A percentile compares a stretch with the other conserved stretches of the same genome.
Conservation (phyloP, 441 rosid genomes). For the Populus hybrid region DNA sequence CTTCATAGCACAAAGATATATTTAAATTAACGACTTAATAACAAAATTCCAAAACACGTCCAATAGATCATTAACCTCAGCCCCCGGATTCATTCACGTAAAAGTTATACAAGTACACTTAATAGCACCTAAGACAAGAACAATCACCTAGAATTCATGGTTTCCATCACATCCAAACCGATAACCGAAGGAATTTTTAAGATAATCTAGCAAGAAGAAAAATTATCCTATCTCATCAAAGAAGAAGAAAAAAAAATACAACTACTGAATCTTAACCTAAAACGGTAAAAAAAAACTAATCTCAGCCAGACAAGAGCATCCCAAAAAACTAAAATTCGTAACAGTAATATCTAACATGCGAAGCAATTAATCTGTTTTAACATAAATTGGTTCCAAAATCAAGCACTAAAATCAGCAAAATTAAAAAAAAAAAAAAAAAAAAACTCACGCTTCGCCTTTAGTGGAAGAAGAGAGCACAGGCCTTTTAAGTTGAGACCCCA, state of each 20-base stretch:
- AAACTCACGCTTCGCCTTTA: slow-evolving; percentile 69
- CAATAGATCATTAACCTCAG: not conserved
- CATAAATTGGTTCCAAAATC: not conserved
- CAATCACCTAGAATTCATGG: not conserved
- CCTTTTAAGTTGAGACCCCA: slow-evolving; percentile 56
- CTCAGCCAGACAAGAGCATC: too few species aligned
- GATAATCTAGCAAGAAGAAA: not conserved
- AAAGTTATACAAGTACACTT: not conserved
- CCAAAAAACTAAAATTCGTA: not conserved
- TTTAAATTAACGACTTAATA: not conserved
- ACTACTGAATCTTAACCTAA: not conserved
- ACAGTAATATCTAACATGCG: not conserved
- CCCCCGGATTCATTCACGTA: not conserved
- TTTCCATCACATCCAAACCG: not conserved
- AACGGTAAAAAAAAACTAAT: not conserved
- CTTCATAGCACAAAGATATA: slow-evolving; percentile 43
- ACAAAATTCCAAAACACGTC: not conserved
- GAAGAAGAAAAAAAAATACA: not conserved
- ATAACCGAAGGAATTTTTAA: not conserved
- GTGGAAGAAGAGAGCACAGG: slow-evolving; percentile 48
- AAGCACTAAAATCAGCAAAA: not conserved
- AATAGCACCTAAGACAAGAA: not conserved
- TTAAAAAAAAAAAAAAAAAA: too few species aligned
- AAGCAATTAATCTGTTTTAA: not conserved
- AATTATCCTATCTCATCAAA: not conserved